Evolutionary conservation across 163 green algal species (phyloP), one percentile per base, ranked within the genome.

Genomic region (Volvox carteri): DNA sequence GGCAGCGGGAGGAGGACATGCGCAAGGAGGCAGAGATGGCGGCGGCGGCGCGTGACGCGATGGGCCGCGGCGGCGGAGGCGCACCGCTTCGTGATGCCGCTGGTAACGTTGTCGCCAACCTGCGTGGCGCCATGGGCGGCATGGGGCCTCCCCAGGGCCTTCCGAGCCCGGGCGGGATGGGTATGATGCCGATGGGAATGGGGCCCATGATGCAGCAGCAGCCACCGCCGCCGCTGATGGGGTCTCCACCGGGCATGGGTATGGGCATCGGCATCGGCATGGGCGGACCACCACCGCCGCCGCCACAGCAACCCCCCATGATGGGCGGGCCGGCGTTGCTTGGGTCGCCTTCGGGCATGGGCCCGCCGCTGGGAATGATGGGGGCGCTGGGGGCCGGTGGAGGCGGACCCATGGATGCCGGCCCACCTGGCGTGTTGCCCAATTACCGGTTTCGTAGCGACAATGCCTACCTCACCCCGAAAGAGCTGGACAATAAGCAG

Each of bases 401-500:
- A 44, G 25, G 25, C 44, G 23, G 33, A 14, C 11, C 6, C 39
- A 86, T 86, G 78, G 78, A 72, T 23, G 78, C 37, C 35, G 52
- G 48, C 30, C 77, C 56, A 1, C 78, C 78, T 23, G 56, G 56
- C 0, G 50, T 80, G 42, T 54, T 81, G 28, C 88, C 88, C 62
- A 86, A 86, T 56, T 92, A 78, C 84, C 68, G 78, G 68, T 94
- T 93, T 78, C 84, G 90, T 19, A 89, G 65, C 76, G 88, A 93
- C 80, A 90, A 92, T 46, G 68, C 90, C 30, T 95, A 92, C 83
- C 44, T 91, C 33, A 93, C 90, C 3, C 84, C 87, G 0, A 79
- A 25, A 1, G 92, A 95, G 79, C 72, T 95, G 86, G 86, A 93
- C 77, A 77, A 79, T 39, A 92, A 92, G 84, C 62, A 88, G 62